Conservation (phyloP, 148 eudicot species). For the Silene latifolia region DNA sequence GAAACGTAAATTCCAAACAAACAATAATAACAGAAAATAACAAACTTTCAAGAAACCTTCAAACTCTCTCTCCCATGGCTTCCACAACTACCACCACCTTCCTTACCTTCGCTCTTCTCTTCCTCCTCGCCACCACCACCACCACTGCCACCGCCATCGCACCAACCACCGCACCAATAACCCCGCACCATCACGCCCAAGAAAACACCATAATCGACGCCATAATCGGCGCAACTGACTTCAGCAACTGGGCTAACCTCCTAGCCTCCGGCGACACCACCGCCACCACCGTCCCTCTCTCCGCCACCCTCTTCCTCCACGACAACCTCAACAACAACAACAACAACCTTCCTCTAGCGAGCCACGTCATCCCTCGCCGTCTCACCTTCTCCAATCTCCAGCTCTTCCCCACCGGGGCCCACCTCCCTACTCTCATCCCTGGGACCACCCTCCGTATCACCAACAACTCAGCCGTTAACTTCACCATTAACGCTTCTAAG, state of each 20-base stretch:
- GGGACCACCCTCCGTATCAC: constrained; percentile 38
- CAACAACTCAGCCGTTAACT: constrained; percentile 31
- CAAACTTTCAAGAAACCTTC: neutral
- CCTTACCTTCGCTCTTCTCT: neutral
- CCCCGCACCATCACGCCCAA: constrained; percentile 9
- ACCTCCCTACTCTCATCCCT: constrained; percentile 45
- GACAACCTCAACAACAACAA: constrained; percentile 27
- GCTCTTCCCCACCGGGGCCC: constrained; percentile 22
- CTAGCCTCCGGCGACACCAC: constrained; percentile 34
- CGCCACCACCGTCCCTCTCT: constrained; percentile 20
- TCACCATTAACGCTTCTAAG: constrained; percentile 33
- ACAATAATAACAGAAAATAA: neutral
- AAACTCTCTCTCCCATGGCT: neutral
- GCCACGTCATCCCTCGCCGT: constrained; percentile 40
- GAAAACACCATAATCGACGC: constrained; percentile 41
- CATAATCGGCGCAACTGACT: constrained; percentile 43
- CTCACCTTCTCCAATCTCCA: constrained; percentile 41
- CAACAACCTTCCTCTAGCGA: constrained; percentile 23
- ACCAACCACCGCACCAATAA: neutral
- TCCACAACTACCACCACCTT: neutral
- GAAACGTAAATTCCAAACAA: neutral
- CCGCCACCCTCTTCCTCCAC: constrained; percentile 56
- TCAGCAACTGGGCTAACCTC: constrained; percentile 41
- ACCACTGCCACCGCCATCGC: neutral
- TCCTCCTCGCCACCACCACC: constrained; percentile 10